Evolutionary conservation across 352 stramenopile species (phyloP).

Genomic region (Pythium chondricola): DNA sequence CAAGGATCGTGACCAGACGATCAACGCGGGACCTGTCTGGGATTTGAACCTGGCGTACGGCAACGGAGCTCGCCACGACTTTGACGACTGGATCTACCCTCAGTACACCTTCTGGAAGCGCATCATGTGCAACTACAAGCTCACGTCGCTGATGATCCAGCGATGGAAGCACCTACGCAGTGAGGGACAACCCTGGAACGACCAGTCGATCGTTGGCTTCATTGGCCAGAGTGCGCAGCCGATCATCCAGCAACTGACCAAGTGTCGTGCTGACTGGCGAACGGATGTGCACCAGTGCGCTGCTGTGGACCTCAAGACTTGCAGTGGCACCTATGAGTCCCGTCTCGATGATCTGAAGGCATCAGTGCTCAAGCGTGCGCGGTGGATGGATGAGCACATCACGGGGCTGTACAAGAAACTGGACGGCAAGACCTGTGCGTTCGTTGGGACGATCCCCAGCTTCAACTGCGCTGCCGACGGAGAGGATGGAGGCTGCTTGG

Average conservation of each 20-base stretch:
- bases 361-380: constrained; percentile 37
- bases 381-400: constrained; percentile 74
- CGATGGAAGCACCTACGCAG: constrained; percentile 65
- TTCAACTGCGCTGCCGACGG: constrained; percentile 63
- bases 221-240: constrained; percentile 40
- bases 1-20: constrained; percentile 65
- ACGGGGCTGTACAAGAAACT: constrained; percentile 60
- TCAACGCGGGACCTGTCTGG: constrained; percentile 76
- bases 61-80: constrained; percentile 47
- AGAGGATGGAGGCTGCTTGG: constrained; percentile 52
- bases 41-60: constrained; percentile 78
- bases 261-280: constrained; percentile 49
- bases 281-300: constrained; percentile 50
- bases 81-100: constrained; percentile 63
- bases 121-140: constrained; percentile 72
- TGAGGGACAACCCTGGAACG: constrained; percentile 39
- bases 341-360: constrained; percentile 35
- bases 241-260: constrained; percentile 40
- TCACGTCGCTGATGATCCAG: constrained; percentile 63
- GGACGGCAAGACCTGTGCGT: constrained; percentile 44
- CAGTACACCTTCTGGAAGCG: constrained; percentile 81
- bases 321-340: constrained; percentile 56
- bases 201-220: constrained; percentile 42
- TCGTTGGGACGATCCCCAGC: constrained; percentile 52
- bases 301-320: constrained; percentile 40